Evolutionary conservation across 345 rosid genomes (phyloP).

Genomic region (Zanthoxylum bungeanum): DNA sequence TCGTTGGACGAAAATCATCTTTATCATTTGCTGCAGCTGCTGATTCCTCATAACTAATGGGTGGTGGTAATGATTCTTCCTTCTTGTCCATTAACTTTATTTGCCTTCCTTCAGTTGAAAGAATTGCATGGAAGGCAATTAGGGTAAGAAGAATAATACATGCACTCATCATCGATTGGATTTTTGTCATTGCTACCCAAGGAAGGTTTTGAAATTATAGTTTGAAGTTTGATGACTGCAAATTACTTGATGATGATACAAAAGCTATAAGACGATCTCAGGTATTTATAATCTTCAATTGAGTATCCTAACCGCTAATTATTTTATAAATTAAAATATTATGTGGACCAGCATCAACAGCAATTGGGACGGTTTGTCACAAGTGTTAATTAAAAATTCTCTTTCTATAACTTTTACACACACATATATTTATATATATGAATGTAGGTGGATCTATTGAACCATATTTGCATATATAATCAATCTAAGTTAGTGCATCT

Average conservation of each 20-base stretch:
- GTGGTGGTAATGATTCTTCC: not conserved
- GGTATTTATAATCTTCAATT: constrained; percentile 18
- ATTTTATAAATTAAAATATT: not conserved
- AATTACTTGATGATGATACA: not conserved
- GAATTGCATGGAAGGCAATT: constrained; percentile 21
- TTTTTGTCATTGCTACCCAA: constrained; percentile 22
- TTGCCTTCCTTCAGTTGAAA: constrained; percentile 30
- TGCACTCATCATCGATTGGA: constrained; percentile 1
- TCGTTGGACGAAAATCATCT: no score
- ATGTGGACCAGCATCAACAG: constrained; percentile 10
- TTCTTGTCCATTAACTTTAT: constrained; percentile 19
- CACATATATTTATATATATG: no score
- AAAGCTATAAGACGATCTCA: not conserved
- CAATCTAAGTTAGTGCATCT: no score
- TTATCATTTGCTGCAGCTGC: no score
- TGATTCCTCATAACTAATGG: no score
- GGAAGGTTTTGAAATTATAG: not conserved
- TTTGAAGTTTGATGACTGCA: no score
- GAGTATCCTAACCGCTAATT: constrained; percentile 13
- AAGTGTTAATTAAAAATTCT: not conserved
- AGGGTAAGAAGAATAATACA: constrained; percentile 25
- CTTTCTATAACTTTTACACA: no score
- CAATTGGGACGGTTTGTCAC: constrained; percentile 5
- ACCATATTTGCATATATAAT: no score
- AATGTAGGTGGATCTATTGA: not conserved